Evolutionary conservation across 495 filamentous ascomycete genomes (phyloP).

Genomic region (Xylaria bambusicola): DNA sequence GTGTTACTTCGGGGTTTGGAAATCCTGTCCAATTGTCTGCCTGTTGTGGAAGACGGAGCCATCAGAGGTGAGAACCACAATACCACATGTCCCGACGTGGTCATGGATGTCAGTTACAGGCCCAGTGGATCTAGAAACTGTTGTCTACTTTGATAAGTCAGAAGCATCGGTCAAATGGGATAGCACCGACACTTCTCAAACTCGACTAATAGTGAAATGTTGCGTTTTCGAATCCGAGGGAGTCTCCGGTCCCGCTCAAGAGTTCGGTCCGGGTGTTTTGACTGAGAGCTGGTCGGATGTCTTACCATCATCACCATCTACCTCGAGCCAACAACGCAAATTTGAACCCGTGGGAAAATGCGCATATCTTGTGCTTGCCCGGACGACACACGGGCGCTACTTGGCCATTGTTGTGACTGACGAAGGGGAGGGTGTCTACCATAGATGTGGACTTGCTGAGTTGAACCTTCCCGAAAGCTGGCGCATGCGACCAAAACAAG

Average conservation of each 20-base stretch:
- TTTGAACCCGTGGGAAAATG: not conserved
- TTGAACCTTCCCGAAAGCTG: constrained; percentile 10
- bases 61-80: constrained; percentile 1
- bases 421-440: constrained; percentile 15
- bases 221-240: constrained; percentile 10
- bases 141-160: constrained; percentile 18
- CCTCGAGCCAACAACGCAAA: not conserved
- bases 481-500: not conserved
- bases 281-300: constrained; percentile 18
- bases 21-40: constrained; percentile 13
- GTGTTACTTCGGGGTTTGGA: constrained; percentile 21
- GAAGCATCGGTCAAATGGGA: constrained; percentile 18
- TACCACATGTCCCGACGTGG: constrained; percentile 18
- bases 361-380: constrained; percentile 14
- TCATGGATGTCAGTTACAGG: constrained; percentile 24
- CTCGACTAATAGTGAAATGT: constrained; percentile 8
- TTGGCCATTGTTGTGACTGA: constrained; percentile 11
- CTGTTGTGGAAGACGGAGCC: constrained; percentile 15
- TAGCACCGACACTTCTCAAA: not conserved
- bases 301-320: constrained; percentile 10
- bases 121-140: constrained; percentile 17
- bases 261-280: not conserved
- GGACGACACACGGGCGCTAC: constrained; percentile 15
- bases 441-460: constrained; percentile 18
- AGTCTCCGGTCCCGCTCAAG: constrained; percentile 1